Evolutionary conservation across 331 rosid species (phyloP).

Genomic region (Pyrus hybrid): DNA sequence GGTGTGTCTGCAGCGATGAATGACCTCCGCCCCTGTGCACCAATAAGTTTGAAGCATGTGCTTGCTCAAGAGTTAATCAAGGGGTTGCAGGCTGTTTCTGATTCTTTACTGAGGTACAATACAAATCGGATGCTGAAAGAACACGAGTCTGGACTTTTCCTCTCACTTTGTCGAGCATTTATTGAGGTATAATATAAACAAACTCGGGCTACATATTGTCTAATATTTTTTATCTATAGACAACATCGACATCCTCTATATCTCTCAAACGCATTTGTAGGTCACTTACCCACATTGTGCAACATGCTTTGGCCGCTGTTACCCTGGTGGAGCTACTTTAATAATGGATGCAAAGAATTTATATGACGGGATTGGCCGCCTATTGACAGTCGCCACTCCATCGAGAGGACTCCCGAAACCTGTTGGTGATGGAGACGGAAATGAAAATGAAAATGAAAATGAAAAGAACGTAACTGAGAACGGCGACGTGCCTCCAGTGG

Average conservation of each 20-base stretch:
- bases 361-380: conserved; percentile 65
- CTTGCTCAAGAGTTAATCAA: conserved; percentile 79
- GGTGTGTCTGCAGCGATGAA: conserved; percentile 97
- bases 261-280: conserved; percentile 19
- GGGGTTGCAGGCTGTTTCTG: conserved; percentile 74
- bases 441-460: conserved; percentile 24
- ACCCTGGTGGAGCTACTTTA: conserved; percentile 66
- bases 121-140: conserved; percentile 75
- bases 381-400: conserved; percentile 52
- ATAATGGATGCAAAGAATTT: conserved; percentile 67
- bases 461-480: conserved; percentile 40
- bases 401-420: conserved; percentile 63
- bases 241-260: background rate
- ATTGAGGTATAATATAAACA: conserved; percentile 49
- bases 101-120: conserved; percentile 74
- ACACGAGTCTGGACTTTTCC: conserved; percentile 88
- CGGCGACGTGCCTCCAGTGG: conserved; percentile 43
- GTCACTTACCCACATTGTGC: conserved; percentile 89
- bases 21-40: conserved; percentile 96
- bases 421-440: conserved; percentile 40
- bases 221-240: background rate
- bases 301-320: conserved; percentile 91
- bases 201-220: conserved; percentile 6
- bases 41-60: conserved; percentile 71
- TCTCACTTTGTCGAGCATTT: conserved; percentile 88